These are phyloP conservation scores for Dendrobium huoshanense DNA, from an alignment of 106 monocot species.

Conservation along the genomic window DNA sequence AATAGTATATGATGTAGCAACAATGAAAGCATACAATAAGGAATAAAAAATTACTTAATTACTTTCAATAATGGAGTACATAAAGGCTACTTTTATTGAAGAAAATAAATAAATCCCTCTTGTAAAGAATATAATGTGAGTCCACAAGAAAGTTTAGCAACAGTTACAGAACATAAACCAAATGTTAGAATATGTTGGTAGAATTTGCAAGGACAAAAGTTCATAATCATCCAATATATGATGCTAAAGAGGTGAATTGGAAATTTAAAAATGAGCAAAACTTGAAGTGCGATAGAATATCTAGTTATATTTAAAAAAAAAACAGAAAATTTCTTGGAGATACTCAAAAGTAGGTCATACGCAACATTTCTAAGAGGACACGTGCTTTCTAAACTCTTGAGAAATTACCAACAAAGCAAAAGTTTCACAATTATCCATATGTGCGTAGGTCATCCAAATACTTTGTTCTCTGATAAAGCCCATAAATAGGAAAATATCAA, in stretches of 20 bases:
- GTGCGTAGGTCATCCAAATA: background rate
- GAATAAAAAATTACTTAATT: background rate
- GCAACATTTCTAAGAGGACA: background rate
- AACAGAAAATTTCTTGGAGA: background rate
- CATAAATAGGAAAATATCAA: background rate
- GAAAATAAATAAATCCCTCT: background rate
- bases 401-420: background rate
- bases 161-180: background rate
- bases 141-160: background rate
- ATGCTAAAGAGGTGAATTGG: background rate
- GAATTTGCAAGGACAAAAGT: background rate
- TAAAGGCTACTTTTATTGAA: background rate
- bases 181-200: background rate
- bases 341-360: background rate
- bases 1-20: background rate
- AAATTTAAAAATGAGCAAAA: background rate
- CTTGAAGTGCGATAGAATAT: background rate
- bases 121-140: background rate
- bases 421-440: background rate
- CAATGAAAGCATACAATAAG: background rate
- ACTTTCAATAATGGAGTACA: background rate
- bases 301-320: background rate
- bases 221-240: background rate
- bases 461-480: background rate
- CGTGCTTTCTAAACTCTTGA: background rate